Conservation (phyloP, 352 stramenopile species). For the Phytophthora syringae region DNA sequence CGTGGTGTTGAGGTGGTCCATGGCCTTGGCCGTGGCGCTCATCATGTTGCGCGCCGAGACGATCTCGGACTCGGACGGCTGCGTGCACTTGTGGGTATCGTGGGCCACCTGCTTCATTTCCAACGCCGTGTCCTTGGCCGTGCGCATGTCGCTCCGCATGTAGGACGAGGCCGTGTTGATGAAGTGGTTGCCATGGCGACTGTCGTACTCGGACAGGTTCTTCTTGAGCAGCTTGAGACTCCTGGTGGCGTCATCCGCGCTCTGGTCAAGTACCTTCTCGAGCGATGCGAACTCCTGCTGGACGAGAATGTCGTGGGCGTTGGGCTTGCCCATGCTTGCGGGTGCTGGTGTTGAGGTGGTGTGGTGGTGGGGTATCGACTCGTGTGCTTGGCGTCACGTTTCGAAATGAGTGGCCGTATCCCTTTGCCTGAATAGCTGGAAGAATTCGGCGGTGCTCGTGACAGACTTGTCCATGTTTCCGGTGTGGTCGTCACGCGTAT, state of each 20-base stretch:
- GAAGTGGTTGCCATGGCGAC: constrained; percentile 3
- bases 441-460: too few species aligned
- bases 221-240: constrained; percentile 4
- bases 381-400: constrained; percentile 3
- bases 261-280: constrained; percentile 3
- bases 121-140: constrained; percentile 1
- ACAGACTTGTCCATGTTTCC: too few species aligned
- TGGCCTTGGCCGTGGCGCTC: constrained; percentile 2
- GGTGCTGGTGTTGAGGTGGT: neutral
- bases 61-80: constrained; percentile 2
- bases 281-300: constrained; percentile 6
- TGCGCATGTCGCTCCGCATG: constrained; percentile 8
- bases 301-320: neutral
- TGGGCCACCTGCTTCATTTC: constrained; percentile 4
- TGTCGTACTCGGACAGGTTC: constrained; percentile 8
- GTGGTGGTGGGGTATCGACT: neutral
- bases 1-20: constrained; percentile 2
- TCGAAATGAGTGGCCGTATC: too few species aligned
- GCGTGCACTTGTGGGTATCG: neutral
- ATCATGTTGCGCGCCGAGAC: neutral
- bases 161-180: constrained; percentile 6
- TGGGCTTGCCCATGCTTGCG: constrained; percentile 1
- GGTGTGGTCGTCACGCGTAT: too few species aligned
- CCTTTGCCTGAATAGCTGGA: too few species aligned
- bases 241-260: constrained; percentile 2